Evolutionary conservation across 75 land plant genomes (phyloP).

Genomic region (Pinus tabuliformis): DNA sequence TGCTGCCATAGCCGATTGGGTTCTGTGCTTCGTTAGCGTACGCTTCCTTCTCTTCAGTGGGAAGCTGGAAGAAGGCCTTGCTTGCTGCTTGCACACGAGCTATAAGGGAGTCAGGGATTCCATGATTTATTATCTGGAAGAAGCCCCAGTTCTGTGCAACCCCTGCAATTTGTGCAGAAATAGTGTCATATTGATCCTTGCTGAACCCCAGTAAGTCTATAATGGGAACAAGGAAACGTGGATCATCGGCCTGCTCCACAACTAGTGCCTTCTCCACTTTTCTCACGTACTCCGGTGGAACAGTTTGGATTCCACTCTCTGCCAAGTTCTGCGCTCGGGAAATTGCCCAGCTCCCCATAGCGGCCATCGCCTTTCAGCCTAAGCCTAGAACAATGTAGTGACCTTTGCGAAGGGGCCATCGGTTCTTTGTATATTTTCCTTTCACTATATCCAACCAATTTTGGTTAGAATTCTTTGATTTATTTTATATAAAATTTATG

Average conservation of each 20-base stretch:
- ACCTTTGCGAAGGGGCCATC: no score
- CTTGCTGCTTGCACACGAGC: background rate
- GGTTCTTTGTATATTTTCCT: no score
- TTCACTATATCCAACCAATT: no score
- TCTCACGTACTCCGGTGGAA: background rate
- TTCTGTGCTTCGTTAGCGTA: background rate
- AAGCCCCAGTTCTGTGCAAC: constrained; percentile 13
- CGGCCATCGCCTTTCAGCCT: background rate
- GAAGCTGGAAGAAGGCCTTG: background rate
- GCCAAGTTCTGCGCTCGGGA: background rate
- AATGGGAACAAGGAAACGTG: background rate
- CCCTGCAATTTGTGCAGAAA: background rate
- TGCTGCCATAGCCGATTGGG: constrained; percentile 7
- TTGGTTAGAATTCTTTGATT: no score
- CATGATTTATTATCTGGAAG: background rate
- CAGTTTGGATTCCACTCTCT: background rate
- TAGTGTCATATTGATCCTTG: background rate
- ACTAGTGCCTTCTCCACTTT: background rate
- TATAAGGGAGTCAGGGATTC: background rate
- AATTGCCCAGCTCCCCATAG: background rate
- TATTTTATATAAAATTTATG: no score
- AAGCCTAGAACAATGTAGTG: no score
- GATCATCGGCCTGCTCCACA: background rate
- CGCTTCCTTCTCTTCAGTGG: background rate
- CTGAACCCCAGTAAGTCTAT: no score